These are phyloP conservation scores for Exophiala alcalophila DNA, from an alignment of 2,329 filamentous ascomycete genomes.

Conservation along the genomic window DNA sequence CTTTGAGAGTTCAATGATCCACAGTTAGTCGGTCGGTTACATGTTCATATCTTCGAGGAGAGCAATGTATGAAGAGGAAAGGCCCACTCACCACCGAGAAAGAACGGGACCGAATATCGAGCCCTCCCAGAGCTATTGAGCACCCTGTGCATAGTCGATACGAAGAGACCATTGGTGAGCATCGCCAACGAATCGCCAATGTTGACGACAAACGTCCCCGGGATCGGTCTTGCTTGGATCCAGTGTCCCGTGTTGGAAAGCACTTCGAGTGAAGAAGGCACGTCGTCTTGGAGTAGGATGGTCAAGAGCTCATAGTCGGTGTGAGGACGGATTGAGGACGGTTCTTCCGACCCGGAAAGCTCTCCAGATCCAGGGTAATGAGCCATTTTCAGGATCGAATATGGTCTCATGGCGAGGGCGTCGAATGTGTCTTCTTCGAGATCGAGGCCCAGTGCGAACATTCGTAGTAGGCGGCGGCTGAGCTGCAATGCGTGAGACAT, in stretches of 20 bases:
- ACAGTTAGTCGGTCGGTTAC: background rate
- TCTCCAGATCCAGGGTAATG: constrained; percentile 46
- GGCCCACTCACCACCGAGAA: constrained; percentile 55
- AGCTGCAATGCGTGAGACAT: constrained; percentile 40
- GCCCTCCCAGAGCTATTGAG: constrained; percentile 38
- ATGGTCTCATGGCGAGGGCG: constrained; percentile 52
- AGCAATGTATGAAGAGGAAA: constrained; percentile 45
- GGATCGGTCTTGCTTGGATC: constrained; percentile 41
- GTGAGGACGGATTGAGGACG: constrained; percentile 36
- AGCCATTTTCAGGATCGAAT: constrained; percentile 43
- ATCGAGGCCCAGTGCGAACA: constrained; percentile 56
- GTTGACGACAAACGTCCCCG: constrained; percentile 49
- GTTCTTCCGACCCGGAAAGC: constrained; percentile 28
- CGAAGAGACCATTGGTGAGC: constrained; percentile 49
- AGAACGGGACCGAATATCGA: constrained; percentile 56
- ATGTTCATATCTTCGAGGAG: background rate
- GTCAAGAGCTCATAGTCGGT: constrained; percentile 56
- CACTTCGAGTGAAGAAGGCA: constrained; percentile 52
- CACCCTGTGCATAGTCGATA: constrained; percentile 56
- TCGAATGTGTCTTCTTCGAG: constrained; percentile 57
- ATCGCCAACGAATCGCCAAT: constrained; percentile 51
- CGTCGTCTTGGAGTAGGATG: constrained; percentile 53
- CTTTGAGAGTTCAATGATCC: no score
- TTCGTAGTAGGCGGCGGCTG: constrained; percentile 50
- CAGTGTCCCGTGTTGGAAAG: constrained; percentile 43